Base-by-base conservation (phyloP, 495 filamentous ascomycete genomes). In the Penicillium herquei region DNA sequence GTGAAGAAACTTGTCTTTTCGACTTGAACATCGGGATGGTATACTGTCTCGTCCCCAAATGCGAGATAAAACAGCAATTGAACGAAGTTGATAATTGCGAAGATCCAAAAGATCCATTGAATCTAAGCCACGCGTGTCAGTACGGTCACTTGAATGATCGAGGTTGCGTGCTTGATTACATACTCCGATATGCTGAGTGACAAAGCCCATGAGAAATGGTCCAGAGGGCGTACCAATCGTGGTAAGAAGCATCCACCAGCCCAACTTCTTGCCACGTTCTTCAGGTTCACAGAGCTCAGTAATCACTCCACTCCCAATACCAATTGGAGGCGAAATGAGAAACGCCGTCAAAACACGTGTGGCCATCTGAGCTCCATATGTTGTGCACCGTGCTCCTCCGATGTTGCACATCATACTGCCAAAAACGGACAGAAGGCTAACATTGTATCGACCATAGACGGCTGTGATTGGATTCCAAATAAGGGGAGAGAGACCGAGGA, bases 61-160 rank as follows among this genome's bases (percentile, higher is more conserved):
- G 56, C 44, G 8, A 68, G 12, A 39, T 69, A 70, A 1, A 58
- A 40, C 7, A 70, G 7, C 17, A 70, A 55, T 39, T 72, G 66
- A 14, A 31, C 55, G 31, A 70, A 63, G 41, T 70, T 68, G 26
- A 73, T 57, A 34, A 73, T 70, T 34, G 67, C 65, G 33, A 69
- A 69, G 33, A 74, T 64, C 67, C 69, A 74, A 50, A 61, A 74
- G 3, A 71, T 69, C 70, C 70, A 71, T 52, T 65, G 46, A 6
- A 62, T 13, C 34, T 37, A 6, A 26, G 21, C 21, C 21, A 26
- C 2, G 21, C 4, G 21, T 2, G 21, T 26, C 12, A 37, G 8
- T 37, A 37, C 1, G 34, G 12, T 7, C 2, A 37, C 7, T 37
- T 37, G 9, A 2, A 37, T 37, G 8, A 3, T 9, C 12, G 7